Conservation (phyloP, 179 eudicot genomes). For the Heliamphora ciliata region DNA sequence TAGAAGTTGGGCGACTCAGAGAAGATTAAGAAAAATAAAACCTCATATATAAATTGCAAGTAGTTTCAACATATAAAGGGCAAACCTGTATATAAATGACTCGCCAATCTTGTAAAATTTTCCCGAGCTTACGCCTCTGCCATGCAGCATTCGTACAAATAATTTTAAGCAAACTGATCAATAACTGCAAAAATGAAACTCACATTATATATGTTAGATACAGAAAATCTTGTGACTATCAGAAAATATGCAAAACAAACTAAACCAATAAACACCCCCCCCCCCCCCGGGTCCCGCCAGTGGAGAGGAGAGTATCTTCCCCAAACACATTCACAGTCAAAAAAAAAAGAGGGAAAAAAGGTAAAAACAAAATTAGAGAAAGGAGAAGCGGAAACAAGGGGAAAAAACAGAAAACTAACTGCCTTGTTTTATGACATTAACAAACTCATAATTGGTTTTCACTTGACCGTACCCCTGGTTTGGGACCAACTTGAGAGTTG, state of each 20-base stretch:
- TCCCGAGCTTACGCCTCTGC: slow-evolving; percentile 99
- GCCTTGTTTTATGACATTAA: background rate
- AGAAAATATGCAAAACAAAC: background rate
- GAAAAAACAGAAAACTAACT: no score
- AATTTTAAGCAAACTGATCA: slow-evolving; percentile 66
- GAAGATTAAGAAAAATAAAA: background rate
- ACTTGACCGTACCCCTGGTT: slow-evolving; percentile 1
- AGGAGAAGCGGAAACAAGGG: background rate
- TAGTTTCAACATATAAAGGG: background rate
- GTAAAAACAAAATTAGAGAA: background rate
- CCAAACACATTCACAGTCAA: background rate
- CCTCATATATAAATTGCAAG: background rate
- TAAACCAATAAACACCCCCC: background rate
- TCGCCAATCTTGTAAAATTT: slow-evolving; percentile 94
- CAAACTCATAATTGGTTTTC: background rate
- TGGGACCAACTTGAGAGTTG: slow-evolving; percentile 8
- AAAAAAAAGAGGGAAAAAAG: background rate
- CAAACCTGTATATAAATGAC: slow-evolving; percentile 75
- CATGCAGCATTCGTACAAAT: slow-evolving; percentile 89
- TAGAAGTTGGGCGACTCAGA: background rate
- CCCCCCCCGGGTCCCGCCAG: no score
- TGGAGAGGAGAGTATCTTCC: background rate
- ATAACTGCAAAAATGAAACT: slow-evolving; percentile 49
- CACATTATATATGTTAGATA: slow-evolving; percentile 3
- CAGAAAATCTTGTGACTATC: background rate